Conservation (phyloP, 768 basidiomycete genomes). For the Russula abietina region DNA sequence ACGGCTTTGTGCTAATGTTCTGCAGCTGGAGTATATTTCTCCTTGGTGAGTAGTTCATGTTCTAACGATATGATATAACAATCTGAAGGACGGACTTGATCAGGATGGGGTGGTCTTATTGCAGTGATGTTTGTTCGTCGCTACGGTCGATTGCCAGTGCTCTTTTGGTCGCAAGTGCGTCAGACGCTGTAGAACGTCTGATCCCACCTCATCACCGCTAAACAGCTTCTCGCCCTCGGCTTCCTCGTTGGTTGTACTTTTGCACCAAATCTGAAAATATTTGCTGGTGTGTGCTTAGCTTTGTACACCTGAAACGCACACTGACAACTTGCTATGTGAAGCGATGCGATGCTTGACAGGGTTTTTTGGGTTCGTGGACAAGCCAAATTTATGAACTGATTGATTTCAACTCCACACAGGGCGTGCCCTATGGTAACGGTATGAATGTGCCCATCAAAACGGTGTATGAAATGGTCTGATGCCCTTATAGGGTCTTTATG, state of each 20-base stretch:
- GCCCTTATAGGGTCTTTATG: conserved; percentile 45
- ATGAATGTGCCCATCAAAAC: conserved; percentile 1
- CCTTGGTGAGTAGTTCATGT: conserved; percentile 35
- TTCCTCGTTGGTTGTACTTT: conserved; percentile 57
- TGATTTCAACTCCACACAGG: conserved; percentile 23
- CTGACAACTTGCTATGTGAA: conserved; percentile 21
- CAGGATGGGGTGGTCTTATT: conserved; percentile 54
- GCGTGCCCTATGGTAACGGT: conserved; percentile 58
- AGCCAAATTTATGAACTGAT: not conserved
- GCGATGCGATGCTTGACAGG: conserved; percentile 56
- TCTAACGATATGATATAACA: conserved; percentile 15
- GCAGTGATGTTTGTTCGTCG: conserved; percentile 59
- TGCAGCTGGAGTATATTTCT: conserved; percentile 61
- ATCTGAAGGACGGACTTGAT: not conserved
- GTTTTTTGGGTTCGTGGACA: conserved; percentile 45
- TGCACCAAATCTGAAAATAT: conserved; percentile 49
- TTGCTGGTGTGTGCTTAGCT: conserved; percentile 43
- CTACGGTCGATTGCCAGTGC: conserved; percentile 55
- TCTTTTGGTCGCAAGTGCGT: conserved; percentile 66
- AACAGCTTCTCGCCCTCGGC: conserved; percentile 47
- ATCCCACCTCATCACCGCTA: not conserved
- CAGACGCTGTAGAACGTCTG: not conserved
- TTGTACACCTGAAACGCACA: not conserved
- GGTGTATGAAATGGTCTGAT: not conserved
- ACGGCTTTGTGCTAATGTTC: conserved; percentile 26